Conservation (phyloP, 1,284 basidiomycete species). For the Boletus smithii region DNA sequence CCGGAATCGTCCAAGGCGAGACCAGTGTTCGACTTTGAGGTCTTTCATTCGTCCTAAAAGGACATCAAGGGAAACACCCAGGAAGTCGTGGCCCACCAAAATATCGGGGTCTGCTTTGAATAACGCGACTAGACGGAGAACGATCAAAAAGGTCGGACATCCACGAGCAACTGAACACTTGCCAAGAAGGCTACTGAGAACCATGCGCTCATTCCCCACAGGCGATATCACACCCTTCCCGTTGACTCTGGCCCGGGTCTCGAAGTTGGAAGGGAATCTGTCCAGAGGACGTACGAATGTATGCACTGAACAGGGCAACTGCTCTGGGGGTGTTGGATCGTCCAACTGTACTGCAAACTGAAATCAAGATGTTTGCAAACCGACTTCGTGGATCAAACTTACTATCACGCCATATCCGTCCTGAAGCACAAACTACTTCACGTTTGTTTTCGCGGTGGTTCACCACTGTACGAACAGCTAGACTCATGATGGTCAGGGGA, state of each 20-base stretch:
- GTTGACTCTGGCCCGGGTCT: slow-evolving; percentile 61
- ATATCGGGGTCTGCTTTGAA: slow-evolving; percentile 92
- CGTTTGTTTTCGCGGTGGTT: slow-evolving; percentile 94
- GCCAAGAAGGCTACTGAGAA: slow-evolving; percentile 83
- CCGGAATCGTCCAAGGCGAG: slow-evolving; percentile 89
- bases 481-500: slow-evolving; percentile 87
- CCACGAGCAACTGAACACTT: slow-evolving; percentile 17
- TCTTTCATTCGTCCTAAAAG: slow-evolving; percentile 91
- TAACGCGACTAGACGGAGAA: slow-evolving; percentile 58
- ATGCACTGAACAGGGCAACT: slow-evolving; percentile 77
- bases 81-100: slow-evolving; percentile 92
- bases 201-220: slow-evolving; percentile 79
- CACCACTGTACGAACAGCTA: slow-evolving; percentile 88
- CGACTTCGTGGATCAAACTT: slow-evolving; percentile 28
- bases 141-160: background rate
- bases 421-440: slow-evolving; percentile 86
- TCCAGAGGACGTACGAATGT: slow-evolving; percentile 95
- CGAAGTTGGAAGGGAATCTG: slow-evolving; percentile 85
- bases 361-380: background rate
- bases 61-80: slow-evolving; percentile 89
- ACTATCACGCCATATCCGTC: slow-evolving; percentile 89
- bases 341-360: slow-evolving; percentile 71
- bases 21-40: slow-evolving; percentile 90
- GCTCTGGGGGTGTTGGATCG: slow-evolving; percentile 84
- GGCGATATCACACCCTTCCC: slow-evolving; percentile 72